These are phyloP conservation scores for Boletus sp. DNA, from an alignment of 1,284 basidiomycete species.

Conservation along the genomic window DNA sequence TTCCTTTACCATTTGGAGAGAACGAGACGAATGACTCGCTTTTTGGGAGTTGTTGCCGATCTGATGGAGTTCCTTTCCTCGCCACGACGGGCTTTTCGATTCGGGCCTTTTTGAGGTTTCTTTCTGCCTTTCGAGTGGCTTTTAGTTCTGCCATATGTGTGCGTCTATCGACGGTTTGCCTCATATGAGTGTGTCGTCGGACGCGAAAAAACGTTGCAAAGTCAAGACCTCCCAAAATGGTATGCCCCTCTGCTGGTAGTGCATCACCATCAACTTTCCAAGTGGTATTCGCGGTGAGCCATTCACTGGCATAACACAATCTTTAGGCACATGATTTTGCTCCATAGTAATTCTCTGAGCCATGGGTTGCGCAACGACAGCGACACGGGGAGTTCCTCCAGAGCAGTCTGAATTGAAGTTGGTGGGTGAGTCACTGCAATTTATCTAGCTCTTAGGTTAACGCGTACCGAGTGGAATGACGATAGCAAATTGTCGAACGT, in stretches of 20 bases:
- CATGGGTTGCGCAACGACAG: neutral
- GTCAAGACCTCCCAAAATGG: constrained; percentile 12
- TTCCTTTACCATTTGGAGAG: constrained; percentile 26
- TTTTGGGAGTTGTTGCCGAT: constrained; percentile 1
- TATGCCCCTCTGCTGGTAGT: neutral
- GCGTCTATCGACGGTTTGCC: too few relatives aligned
- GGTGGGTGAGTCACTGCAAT: neutral
- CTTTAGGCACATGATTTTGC: neutral
- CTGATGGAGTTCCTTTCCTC: constrained; percentile 1
- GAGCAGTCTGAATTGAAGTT: neutral
- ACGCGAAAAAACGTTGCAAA: constrained; percentile 1
- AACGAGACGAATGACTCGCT: constrained; percentile 4
- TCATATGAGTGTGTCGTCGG: neutral
- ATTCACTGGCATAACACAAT: neutral
- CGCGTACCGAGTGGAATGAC: neutral
- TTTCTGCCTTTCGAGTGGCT: constrained; percentile 17
- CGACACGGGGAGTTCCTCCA: neutral
- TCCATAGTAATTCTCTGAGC: too few relatives aligned
- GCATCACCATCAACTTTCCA: neutral
- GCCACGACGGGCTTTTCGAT: constrained; percentile 17
- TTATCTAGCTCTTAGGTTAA: neutral
- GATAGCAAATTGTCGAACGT: neutral
- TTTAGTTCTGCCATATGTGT: constrained; percentile 22
- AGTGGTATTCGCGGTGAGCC: neutral
- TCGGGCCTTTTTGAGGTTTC: constrained; percentile 25